A percentile compares a stretch with the other conserved stretches of the same genome.
Evolutionary conservation across 1,284 basidiomycete genomes (phyloP).

Genomic region (Tremellales sp.): DNA sequence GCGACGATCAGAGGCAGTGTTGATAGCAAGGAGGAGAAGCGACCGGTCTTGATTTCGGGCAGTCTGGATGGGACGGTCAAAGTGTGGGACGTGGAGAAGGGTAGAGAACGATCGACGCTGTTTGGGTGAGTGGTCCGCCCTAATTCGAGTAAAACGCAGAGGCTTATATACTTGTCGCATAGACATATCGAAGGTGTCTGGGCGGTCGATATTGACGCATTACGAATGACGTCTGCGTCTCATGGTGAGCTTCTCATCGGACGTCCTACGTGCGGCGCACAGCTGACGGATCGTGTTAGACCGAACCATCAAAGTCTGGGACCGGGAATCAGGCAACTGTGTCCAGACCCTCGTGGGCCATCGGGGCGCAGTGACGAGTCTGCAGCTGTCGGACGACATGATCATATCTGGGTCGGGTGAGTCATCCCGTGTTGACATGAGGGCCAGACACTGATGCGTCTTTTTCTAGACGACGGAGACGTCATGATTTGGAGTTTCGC

Average conservation of each 20-base stretch:
- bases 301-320: slow-evolving; percentile 67
- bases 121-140: slow-evolving; percentile 61
- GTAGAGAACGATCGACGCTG: slow-evolving; percentile 72
- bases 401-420: slow-evolving; percentile 94
- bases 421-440: slow-evolving; percentile 42
- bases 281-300: slow-evolving; percentile 16
- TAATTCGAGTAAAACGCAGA: background rate
- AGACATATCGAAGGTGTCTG: slow-evolving; percentile 85
- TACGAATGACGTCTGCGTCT: slow-evolving; percentile 85
- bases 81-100: slow-evolving; percentile 90
- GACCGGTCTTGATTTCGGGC: slow-evolving; percentile 78
- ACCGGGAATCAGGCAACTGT: slow-evolving; percentile 81
- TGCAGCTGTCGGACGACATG: slow-evolving; percentile 89
- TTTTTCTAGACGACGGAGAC: slow-evolving; percentile 37
- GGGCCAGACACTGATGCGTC: slow-evolving; percentile 51
- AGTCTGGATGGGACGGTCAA: slow-evolving; percentile 95
- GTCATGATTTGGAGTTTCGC: slow-evolving; percentile 69
- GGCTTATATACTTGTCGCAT: background rate
- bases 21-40: slow-evolving; percentile 29
- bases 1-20: slow-evolving; percentile 3
- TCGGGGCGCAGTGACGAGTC: slow-evolving; percentile 85
- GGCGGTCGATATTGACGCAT: slow-evolving; percentile 87
- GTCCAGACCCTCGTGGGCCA: slow-evolving; percentile 91
- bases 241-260: slow-evolving; percentile 57
- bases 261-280: slow-evolving; percentile 3